Evolutionary conservation across 2,329 filamentous ascomycete species (phyloP), one percentile per base, ranked within the genome.

Genomic region (Claviceps sp.): DNA sequence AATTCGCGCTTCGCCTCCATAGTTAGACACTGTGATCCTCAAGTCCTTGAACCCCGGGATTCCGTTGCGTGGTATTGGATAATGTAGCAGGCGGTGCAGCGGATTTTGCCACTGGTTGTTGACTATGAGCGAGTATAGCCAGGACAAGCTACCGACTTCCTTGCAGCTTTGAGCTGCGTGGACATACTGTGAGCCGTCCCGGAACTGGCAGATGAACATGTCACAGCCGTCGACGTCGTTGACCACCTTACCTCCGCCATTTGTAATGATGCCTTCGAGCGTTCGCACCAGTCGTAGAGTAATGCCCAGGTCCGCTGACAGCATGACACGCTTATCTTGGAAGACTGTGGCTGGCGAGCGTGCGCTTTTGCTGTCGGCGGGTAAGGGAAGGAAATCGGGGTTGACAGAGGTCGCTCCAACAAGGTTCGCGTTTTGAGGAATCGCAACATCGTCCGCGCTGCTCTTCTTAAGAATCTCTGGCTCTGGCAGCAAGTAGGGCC

Each of bases 1-100:
- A 50, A 89, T 82, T 47, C 93, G 82, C 16, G 93, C 89, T 66
- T 98, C 93, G 36, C 93, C 93, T 46, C 89, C 89, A 64, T 98
- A 98, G 66, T 97, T 98, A 5, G 93, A 97, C 5, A 98, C 76
- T 53, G 89, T 95, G 61, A 98, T 93, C 49, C 77, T 81, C 65
- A 86, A 74, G 7, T 77, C 73, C 54, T 85, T 67, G 63, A 98
- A 96, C 0, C 88, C 90, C 0, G 84, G 80, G 38, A 98, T 82
- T 1, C 88, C 87, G 8, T 82, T 66, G 47, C 78, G 79, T 5
- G 90, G 87, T 14, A 95, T 64, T 0, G 93, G 93, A 59, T 98
- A 98, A 64, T 98, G 93, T 24, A 98, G 73, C 34, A 97, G 75
- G 48, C 89, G 83, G 44, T 82, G 81, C 54, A 89, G 73, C 0